phyloP scores from a whole-genome alignment of 2,329 filamentous ascomycete genomes.

The Fusarium devonianum region DNA sequence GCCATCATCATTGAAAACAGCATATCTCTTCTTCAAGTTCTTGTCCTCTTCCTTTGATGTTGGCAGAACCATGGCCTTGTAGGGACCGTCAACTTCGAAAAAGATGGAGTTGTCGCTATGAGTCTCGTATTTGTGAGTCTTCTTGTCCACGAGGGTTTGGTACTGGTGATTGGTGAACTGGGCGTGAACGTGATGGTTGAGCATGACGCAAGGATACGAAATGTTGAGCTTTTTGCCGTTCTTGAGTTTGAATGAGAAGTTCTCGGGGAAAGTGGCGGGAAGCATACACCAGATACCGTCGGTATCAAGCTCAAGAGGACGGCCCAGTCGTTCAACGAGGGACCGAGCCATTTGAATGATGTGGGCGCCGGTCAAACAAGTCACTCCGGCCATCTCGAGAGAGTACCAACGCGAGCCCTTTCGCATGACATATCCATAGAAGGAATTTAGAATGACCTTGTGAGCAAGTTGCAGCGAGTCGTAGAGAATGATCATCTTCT shows the following conservation, averaged over 20 bases:
- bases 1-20: conserved; percentile 98
- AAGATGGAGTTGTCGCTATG: conserved; percentile 99
- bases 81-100: conserved; percentile 98
- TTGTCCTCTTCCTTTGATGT: conserved; percentile 99
- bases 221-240: conserved; percentile 97
- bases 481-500: conserved; percentile 98
- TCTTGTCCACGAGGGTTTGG: conserved; percentile 82
- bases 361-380: conserved; percentile 91
- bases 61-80: conserved; percentile 95
- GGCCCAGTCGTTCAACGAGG: conserved; percentile 89
- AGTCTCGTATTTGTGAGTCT: conserved; percentile 89
- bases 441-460: conserved; percentile 98
- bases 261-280: conserved; percentile 93
- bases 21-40: conserved; percentile 98
- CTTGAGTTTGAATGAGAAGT: conserved; percentile 92
- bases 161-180: conserved; percentile 98
- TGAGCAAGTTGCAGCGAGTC: conserved; percentile 96
- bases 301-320: conserved; percentile 93
- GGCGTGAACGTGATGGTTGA: conserved; percentile 95
- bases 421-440: conserved; percentile 99
- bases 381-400: conserved; percentile 98
- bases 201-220: conserved; percentile 98
- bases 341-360: conserved; percentile 97
- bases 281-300: conserved; percentile 99
- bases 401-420: conserved; percentile 99